Conservation (phyloP, 768 basidiomycete genomes). For the Boletus speciosus region DNA sequence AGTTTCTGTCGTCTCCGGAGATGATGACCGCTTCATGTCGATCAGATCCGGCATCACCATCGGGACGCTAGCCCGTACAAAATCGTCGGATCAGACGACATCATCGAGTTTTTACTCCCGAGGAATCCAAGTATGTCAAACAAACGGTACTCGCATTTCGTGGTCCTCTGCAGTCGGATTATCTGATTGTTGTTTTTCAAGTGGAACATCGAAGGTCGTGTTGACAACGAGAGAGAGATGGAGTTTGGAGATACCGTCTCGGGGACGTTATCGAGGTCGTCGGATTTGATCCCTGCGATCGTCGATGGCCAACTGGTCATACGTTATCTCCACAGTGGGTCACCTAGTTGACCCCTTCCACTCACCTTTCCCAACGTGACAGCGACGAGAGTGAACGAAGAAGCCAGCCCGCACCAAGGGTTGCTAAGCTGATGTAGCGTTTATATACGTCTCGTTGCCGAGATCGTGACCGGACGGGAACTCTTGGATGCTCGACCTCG, state of each 20-base stretch:
- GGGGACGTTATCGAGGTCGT: constrained; percentile 20
- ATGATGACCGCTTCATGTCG: neutral
- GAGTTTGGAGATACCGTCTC: constrained; percentile 23
- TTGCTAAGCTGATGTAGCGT: constrained; percentile 2
- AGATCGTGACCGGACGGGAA: constrained; percentile 22
- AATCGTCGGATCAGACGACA: constrained; percentile 23
- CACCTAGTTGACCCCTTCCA: neutral
- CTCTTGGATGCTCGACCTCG: constrained; percentile 13
- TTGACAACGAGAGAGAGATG: constrained; percentile 26
- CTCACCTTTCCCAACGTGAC: neutral
- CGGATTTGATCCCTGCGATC: constrained; percentile 19
- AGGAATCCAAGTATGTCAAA: constrained; percentile 18
- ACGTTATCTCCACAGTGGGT: constrained; percentile 9
- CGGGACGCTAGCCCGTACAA: constrained; percentile 23
- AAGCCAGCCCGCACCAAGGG: neutral
- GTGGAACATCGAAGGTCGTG: constrained; percentile 22
- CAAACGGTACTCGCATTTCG: constrained; percentile 13
- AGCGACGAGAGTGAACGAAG: constrained; percentile 23
- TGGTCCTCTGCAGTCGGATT: neutral
- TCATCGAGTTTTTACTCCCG: constrained; percentile 21
- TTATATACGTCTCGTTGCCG: constrained; percentile 20
- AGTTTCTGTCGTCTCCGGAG: neutral
- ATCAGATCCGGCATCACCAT: constrained; percentile 16
- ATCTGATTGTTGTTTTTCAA: constrained; percentile 1
- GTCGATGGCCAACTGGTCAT: constrained; percentile 18